Percentiles rank a stretch among this genome's conserved stretches.
Conservation (phyloP, 371 early-diverging fungal genomes). For the Mortierella sp. region DNA sequence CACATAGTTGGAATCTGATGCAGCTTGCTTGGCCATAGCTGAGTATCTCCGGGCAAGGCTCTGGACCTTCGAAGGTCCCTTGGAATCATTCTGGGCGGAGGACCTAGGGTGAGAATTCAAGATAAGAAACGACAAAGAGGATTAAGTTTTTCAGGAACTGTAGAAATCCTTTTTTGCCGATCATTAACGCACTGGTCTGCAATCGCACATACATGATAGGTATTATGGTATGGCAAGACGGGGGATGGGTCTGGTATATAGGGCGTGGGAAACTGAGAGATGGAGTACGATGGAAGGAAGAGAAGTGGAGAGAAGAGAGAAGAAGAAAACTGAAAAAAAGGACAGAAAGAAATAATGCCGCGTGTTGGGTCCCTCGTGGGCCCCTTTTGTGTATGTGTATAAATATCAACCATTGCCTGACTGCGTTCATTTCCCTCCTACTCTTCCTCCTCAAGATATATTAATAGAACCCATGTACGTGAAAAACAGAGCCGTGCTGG, state of each 20-base stretch:
- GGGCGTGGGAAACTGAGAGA: neutral
- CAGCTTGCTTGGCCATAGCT: constrained; percentile 45
- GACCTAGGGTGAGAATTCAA: constrained; percentile 3
- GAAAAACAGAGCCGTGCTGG: too few species aligned
- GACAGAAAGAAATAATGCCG: neutral
- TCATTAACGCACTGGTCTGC: neutral
- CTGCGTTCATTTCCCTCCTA: too few species aligned
- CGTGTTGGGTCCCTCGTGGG: too few species aligned
- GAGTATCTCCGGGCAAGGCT: constrained; percentile 42
- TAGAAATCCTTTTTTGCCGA: too few species aligned
- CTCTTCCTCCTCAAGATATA: too few species aligned
- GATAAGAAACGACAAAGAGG: neutral
- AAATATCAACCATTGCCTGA: too few species aligned
- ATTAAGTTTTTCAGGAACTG: too few species aligned
- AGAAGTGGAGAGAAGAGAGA: neutral
- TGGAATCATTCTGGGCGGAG: neutral
- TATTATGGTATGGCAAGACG: too few species aligned
- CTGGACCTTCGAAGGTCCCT: constrained; percentile 34
- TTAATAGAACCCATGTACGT: too few species aligned
- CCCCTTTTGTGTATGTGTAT: too few species aligned
- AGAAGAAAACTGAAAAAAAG: neutral
- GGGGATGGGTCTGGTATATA: neutral
- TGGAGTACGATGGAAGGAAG: neutral
- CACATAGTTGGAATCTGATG: constrained; percentile 11
- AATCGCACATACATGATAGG: neutral